These are phyloP conservation scores for Trichocomaceae sp. DNA, from an alignment of 2,329 filamentous ascomycete species.

Conservation along the genomic window DNA sequence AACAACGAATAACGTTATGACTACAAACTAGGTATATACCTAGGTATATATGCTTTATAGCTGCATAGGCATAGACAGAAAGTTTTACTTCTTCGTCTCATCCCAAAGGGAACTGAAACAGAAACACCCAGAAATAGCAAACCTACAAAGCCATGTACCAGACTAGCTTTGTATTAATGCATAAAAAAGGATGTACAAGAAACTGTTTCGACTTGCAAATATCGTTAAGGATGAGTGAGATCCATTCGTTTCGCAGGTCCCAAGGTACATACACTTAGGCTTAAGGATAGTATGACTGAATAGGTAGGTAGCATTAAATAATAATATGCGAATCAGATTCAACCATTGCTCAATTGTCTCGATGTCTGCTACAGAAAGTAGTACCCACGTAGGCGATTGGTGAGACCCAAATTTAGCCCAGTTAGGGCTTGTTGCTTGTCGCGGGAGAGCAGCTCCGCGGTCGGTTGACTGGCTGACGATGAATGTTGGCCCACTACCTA, in stretches of 20 bases:
- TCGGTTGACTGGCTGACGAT: constrained; percentile 1
- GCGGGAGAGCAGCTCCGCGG: background rate
- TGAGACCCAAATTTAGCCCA: too few relatives aligned
- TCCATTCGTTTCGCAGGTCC: background rate
- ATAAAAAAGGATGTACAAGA: background rate
- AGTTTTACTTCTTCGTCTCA: background rate
- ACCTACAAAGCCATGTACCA: too few relatives aligned
- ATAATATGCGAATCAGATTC: background rate
- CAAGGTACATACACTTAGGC: background rate
- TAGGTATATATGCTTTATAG: too few relatives aligned
- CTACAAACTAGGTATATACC: too few relatives aligned
- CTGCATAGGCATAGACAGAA: too few relatives aligned
- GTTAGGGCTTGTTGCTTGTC: background rate
- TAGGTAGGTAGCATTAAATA: background rate
- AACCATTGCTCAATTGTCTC: background rate
- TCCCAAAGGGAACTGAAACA: background rate
- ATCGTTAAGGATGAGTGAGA: background rate
- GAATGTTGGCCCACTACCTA: background rate
- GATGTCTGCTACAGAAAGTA: background rate
- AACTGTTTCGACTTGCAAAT: background rate
- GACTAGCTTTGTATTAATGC: background rate
- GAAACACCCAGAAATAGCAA: background rate
- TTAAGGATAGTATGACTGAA: too few relatives aligned
- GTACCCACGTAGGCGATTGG: background rate
- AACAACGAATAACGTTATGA: too few relatives aligned